Evolutionary conservation across 345 rosid genomes (phyloP).

Genomic region (Dovyalis caffra): DNA sequence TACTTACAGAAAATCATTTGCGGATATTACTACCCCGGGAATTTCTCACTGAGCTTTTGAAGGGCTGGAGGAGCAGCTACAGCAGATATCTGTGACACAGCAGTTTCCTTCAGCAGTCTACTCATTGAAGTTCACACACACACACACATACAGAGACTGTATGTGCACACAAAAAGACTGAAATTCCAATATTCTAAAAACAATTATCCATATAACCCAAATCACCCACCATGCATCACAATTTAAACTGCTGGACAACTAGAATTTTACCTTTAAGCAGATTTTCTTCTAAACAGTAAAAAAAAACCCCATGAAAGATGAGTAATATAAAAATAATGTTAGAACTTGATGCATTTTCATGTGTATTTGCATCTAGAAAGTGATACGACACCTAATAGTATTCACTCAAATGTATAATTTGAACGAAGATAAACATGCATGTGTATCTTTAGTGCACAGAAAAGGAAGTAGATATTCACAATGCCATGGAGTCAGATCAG

Average conservation of each 20-base stretch:
- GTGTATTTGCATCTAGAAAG: not conserved
- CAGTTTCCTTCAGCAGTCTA: constrained; percentile 9
- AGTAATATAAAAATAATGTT: not conserved
- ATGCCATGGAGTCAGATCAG: not conserved
- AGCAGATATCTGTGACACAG: constrained; percentile 73
- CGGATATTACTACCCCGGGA: constrained; percentile 64
- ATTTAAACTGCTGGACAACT: not conserved
- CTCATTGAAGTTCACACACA: not conserved
- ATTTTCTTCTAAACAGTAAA: not conserved
- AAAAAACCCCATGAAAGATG: not conserved
- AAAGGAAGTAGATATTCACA: not conserved
- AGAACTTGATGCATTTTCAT: not conserved
- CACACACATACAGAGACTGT: not conserved
- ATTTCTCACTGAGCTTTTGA: constrained; percentile 86
- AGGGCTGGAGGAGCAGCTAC: constrained; percentile 94
- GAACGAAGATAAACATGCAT: too few species aligned
- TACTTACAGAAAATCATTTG: not conserved
- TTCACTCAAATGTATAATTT: too few species aligned
- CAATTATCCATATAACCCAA: not conserved
- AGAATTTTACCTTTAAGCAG: not conserved
- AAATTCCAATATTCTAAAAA: not conserved
- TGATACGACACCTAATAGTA: too few species aligned
- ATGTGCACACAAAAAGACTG: not conserved
- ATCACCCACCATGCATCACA: not conserved
- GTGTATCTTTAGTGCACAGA: not conserved